Base-by-base conservation (phyloP, 306 rosid species). In the Gleditsia sinensis region DNA sequence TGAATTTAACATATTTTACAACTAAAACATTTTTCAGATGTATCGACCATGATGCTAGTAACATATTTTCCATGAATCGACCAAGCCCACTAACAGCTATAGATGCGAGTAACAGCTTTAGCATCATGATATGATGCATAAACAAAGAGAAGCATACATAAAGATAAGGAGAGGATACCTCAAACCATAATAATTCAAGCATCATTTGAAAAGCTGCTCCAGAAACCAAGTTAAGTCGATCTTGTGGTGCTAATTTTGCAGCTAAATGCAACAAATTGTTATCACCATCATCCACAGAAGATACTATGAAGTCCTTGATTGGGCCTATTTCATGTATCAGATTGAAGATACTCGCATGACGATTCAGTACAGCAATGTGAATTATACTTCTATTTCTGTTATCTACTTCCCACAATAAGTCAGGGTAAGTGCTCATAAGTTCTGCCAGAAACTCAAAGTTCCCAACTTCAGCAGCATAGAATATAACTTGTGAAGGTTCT, bases 161-260 rank as follows among this genome's bases (percentile, higher is more conserved):
- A 30, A 39, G 61, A 37, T 3, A 27, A 14, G 28, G 10, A 17
- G 33, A n/a, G 39, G 3, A 30, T 83, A 83, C 84, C 87, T 83
- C 71, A 10, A 83, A 83, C 87, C 87, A 83, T 36, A 72, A 67
- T 13, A 80, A 16, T 61, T 83, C 87, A 45, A 53, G 77, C 28
- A 74, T 59, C 87, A 83, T 83, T 45, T 83, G 87, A 54, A 80
- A 80, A 20, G 84, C 87, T 42, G 54, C 75, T 43, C 87, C 87
- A 0, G 79, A 72, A 54, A 83, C 65, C 9, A 54, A 27, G 27
- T 43, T 56, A 49, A 83, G 87, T 21, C 64, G 72, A 56, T 48
- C 1, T 6, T 57, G 9, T 16, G 84, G 87, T 72, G 87, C 60
- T 50, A 80, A 67, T 34, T 59, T 75, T 60, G 87, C 84, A 36